A percentile compares a stretch with the other conserved stretches of the same genome.
Conservation (phyloP, 2,329 filamentous ascomycete species). For the Chrysoporthe deuterocubensis region DNA sequence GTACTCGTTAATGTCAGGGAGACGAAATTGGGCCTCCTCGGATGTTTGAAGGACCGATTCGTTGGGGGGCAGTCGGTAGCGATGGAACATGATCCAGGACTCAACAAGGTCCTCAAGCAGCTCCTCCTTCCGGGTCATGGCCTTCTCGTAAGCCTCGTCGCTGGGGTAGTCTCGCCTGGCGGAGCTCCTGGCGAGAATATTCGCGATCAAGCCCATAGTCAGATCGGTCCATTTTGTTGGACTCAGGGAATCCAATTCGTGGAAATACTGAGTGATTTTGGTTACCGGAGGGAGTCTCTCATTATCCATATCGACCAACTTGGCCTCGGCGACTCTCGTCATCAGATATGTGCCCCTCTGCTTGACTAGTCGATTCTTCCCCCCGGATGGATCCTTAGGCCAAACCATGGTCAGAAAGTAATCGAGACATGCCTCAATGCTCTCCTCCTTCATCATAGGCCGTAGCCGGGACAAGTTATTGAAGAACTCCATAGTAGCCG, state of each 20-base stretch:
- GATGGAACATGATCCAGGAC: conserved; percentile 46
- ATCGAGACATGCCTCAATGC: conserved; percentile 33
- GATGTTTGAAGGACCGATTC: conserved; percentile 8
- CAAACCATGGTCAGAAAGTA: conserved; percentile 39
- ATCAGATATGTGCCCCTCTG: conserved; percentile 35
- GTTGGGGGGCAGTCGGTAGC: conserved; percentile 29
- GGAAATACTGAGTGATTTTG: conserved; percentile 42
- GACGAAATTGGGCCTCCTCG: conserved; percentile 32
- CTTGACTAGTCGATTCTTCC: conserved; percentile 35
- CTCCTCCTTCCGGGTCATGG: conserved; percentile 37
- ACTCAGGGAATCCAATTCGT: conserved; percentile 40
- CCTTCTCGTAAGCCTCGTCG: conserved; percentile 35
- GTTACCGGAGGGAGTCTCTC: conserved; percentile 42
- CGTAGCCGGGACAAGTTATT: conserved; percentile 36
- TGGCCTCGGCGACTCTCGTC: conserved; percentile 38
- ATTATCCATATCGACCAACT: conserved; percentile 37
- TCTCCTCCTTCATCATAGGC: conserved; percentile 34
- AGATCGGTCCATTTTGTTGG: conserved; percentile 41
- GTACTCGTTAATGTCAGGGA: conserved; percentile 28
- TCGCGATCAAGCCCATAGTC: conserved; percentile 40
- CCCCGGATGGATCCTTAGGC: conserved; percentile 24
- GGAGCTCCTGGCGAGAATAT: conserved; percentile 37
- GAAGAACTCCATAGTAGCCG: conserved; percentile 33
- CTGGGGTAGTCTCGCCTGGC: conserved; percentile 34
- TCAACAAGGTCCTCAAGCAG: conserved; percentile 46